Percentiles rank a stretch among this genome's conserved stretches.
These are phyloP conservation scores for Alternaria sp. DNA, from an alignment of 2,329 filamentous ascomycete genomes.

Conservation along the genomic window DNA sequence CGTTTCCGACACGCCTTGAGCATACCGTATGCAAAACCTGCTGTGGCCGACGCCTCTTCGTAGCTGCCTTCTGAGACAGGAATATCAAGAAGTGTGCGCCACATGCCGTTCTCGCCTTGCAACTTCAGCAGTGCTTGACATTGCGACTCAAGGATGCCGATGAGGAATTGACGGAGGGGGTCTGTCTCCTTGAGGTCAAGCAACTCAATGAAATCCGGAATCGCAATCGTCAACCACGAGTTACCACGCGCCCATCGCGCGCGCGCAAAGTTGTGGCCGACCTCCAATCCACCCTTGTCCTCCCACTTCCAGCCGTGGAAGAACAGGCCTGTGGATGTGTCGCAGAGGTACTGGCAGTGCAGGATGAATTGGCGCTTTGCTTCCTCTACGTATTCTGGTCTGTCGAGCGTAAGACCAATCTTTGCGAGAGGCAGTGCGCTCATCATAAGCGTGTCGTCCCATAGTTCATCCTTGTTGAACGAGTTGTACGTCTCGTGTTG, in stretches of 20 bases:
- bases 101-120: constrained; percentile 71
- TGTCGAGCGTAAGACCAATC: constrained; percentile 74
- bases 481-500: constrained; percentile 79
- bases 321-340: constrained; percentile 75
- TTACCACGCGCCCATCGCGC: constrained; percentile 70
- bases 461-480: constrained; percentile 77
- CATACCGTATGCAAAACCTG: constrained; percentile 82
- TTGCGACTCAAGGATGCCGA: constrained; percentile 73
- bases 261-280: constrained; percentile 65
- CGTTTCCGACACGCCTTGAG: constrained; percentile 76
- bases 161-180: constrained; percentile 67
- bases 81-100: constrained; percentile 78
- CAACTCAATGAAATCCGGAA: constrained; percentile 81
- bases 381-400: constrained; percentile 78
- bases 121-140: constrained; percentile 69
- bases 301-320: constrained; percentile 86
- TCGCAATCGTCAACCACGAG: constrained; percentile 82
- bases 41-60: constrained; percentile 78
- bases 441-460: constrained; percentile 92
- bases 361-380: constrained; percentile 80
- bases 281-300: constrained; percentile 61
- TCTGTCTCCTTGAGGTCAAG: constrained; percentile 68
- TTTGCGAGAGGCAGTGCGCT: constrained; percentile 82
- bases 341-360: constrained; percentile 81
- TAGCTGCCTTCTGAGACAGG: constrained; percentile 74